These are phyloP conservation scores for Aureobasidium melanogenum DNA, from an alignment of 2,329 filamentous ascomycete genomes.

Conservation along the genomic window DNA sequence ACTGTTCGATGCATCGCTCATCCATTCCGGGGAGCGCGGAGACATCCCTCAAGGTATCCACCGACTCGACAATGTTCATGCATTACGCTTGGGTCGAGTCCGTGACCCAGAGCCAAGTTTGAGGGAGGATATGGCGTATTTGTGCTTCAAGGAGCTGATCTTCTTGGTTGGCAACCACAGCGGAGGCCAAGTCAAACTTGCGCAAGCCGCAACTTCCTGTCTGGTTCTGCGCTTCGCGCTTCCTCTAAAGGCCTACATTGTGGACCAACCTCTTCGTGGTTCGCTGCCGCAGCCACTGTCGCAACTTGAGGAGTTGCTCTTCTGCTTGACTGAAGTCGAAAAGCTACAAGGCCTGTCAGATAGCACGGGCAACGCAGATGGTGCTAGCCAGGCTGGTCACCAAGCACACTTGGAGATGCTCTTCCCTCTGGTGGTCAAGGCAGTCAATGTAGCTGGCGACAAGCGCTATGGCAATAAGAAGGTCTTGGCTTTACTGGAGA, in stretches of 20 bases:
- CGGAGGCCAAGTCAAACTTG: conserved; percentile 50
- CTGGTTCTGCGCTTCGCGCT: conserved; percentile 74
- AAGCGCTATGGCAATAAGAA: conserved; percentile 51
- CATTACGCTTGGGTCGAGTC: conserved; percentile 62
- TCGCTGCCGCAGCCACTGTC: conserved; percentile 79
- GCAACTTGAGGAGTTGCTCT: conserved; percentile 69
- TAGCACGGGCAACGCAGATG: conserved; percentile 16
- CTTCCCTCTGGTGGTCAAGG: conserved; percentile 67
- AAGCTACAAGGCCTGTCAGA: conserved; percentile 56
- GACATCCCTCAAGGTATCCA: conserved; percentile 45
- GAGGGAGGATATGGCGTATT: conserved; percentile 66
- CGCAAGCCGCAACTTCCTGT: conserved; percentile 68
- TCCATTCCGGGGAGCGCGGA: conserved; percentile 60
- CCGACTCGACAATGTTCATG: conserved; percentile 53
- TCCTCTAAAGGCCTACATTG: conserved; percentile 73
- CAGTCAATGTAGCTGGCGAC: conserved; percentile 51
- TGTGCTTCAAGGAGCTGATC: conserved; percentile 67
- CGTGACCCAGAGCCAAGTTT: conserved; percentile 55
- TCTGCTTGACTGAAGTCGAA: conserved; percentile 59
- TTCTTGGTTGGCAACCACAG: conserved; percentile 21
- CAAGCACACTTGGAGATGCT: conserved; percentile 72
- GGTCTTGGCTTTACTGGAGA: conserved; percentile 30
- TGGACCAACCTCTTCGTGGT: conserved; percentile 83
- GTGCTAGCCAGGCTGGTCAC: conserved; percentile 29
- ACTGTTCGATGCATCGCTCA: conserved; percentile 73